Conservation (phyloP, 345 rosid genomes). For the Gossypium herbaceum region DNA sequence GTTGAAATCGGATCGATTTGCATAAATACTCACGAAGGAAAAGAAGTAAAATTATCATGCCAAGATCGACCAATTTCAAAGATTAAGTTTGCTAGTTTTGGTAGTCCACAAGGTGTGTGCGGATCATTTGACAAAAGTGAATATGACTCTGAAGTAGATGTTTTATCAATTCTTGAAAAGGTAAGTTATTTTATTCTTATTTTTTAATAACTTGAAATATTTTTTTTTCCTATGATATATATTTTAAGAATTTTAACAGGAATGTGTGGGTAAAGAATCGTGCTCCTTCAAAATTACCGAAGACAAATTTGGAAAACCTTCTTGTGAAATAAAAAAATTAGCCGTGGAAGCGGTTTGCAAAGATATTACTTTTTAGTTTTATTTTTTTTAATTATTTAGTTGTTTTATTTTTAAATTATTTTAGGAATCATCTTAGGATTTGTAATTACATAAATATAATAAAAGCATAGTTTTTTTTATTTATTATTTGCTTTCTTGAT, state of each 20-base stretch:
- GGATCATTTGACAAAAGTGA: constrained; percentile 37
- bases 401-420: no score
- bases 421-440: no score
- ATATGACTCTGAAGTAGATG: constrained; percentile 27
- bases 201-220: background rate
- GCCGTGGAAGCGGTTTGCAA: constrained; percentile 38
- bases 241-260: background rate
- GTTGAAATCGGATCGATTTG: constrained; percentile 29
- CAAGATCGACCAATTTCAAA: constrained; percentile 29
- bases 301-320: constrained; percentile 30
- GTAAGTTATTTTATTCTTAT: background rate
- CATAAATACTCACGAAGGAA: constrained; percentile 33
- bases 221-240: no score
- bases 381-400: no score
- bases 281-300: constrained; percentile 33
- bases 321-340: constrained; percentile 31
- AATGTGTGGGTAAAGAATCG: constrained; percentile 44
- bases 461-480: no score
- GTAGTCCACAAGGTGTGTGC: constrained; percentile 37
- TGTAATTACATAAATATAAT: no score
- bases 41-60: constrained; percentile 47
- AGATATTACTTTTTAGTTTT: no score
- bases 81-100: constrained; percentile 25
- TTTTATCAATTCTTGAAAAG: constrained; percentile 10
- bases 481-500: no score